Evolutionary conservation across 805 yeast species (phyloP), one percentile per base, ranked within the genome.

Genomic region (Kodamaea kakaduensis): DNA sequence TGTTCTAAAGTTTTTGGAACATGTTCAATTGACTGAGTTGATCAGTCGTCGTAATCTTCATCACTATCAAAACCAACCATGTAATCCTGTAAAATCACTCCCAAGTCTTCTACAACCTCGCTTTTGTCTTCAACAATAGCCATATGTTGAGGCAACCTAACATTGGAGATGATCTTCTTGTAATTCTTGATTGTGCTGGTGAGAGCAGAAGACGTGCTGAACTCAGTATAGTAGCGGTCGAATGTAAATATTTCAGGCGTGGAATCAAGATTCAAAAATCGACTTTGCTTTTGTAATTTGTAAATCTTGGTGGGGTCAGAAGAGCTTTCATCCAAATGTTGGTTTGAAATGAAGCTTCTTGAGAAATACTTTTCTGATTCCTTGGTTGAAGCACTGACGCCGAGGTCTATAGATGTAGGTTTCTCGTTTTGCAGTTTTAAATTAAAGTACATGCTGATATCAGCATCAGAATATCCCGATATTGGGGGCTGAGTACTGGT

Each of bases 61-160:
- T 32, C 25, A 31, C 64, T 68, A 32, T 34, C 34, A 53, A 71
- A 76, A 0, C 82, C 83, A 40, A 56, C 54, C 27, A 72, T 74
- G 44, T 77, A 79, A 35, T 67, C 72, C 3, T 59, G 54, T 1
- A 71, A 67, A 26, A 74, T 34, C 3, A 55, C 51, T 2, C 66
- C 70, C 7, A 79, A 43, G 15, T 67, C 66, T 27, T 78, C 79
- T 9, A 71, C 61, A 32, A 77, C 48, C 26, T 75, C 81, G 26
- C 71, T 77, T 40, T 77, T 59, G 23, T 76, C 82, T 41, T 76
- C 82, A 9, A 61, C 52, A 9, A 53, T 41, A 2, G 40, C 47
- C 17, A 38, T 46, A 9, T 25, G 29, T 17, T 33, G 29, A 13
- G 18, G 26, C 4, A 25, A 32, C 15, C 53, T 41, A 30, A 62